Evolutionary conservation across 225 moss, liverwort and hornwort genomes (phyloP).

Genomic region (Climacium dendroides): DNA sequence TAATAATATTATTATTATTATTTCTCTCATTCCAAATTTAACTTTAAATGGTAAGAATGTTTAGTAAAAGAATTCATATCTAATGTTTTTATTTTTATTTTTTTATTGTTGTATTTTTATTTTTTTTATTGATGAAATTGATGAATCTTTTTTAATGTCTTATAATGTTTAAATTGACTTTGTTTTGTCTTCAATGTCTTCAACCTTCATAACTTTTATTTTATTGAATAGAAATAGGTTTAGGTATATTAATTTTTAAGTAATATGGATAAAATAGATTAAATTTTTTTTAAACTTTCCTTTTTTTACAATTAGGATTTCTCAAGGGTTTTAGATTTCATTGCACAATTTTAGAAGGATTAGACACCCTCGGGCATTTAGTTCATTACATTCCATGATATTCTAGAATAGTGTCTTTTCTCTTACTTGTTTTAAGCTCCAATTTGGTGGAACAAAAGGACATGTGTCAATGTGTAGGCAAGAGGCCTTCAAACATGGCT

Average conservation of each 20-base stretch:
- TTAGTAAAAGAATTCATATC: not conserved
- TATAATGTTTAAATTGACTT: too few relatives aligned
- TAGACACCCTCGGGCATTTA: not conserved
- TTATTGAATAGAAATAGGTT: not conserved
- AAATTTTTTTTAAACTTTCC: accelerated
- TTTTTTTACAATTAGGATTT: not conserved
- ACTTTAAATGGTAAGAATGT: not conserved
- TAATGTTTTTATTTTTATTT: not conserved
- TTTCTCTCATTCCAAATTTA: not conserved
- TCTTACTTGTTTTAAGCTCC: not conserved
- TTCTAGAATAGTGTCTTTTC: not conserved
- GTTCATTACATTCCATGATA: not conserved
- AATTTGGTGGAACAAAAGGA: not conserved
- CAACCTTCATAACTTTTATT: not conserved
- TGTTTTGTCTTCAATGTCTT: too few relatives aligned
- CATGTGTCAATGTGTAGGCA: accelerated
- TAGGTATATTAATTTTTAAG: too few relatives aligned
- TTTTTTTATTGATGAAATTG: not conserved
- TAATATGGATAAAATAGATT: not conserved
- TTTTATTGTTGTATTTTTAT: too few relatives aligned
- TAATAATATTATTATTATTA: too few relatives aligned
- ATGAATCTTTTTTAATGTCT: too few relatives aligned
- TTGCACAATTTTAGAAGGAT: not conserved
- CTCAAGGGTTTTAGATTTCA: accelerated
- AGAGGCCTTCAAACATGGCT: accelerated